Conservation (phyloP, 2,329 filamentous ascomycete genomes). For the Acarospora socialis region DNA sequence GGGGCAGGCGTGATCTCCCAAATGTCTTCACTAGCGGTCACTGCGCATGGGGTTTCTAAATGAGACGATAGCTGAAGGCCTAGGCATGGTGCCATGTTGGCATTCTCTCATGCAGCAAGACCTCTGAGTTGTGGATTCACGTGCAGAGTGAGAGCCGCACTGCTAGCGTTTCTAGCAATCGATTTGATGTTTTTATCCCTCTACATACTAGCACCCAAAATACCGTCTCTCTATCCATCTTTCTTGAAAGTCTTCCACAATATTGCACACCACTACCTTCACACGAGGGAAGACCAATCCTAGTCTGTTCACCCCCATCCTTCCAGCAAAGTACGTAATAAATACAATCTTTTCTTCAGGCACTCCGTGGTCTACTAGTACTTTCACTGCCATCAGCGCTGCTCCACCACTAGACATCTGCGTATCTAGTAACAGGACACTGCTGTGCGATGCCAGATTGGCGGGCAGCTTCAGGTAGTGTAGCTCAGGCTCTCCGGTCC, state of each 20-base stretch:
- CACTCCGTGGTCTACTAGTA: constrained; percentile 90
- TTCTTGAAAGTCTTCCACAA: constrained; percentile 68
- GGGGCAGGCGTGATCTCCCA: background rate
- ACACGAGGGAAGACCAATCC: constrained; percentile 81
- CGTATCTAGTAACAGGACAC: constrained; percentile 75
- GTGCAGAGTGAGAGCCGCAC: too few relatives aligned
- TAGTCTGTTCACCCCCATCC: constrained; percentile 68
- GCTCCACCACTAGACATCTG: constrained; percentile 88
- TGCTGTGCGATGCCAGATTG: constrained; percentile 59
- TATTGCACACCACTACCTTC: constrained; percentile 68
- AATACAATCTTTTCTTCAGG: constrained; percentile 72
- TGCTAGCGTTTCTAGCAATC: too few relatives aligned
- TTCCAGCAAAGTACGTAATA: constrained; percentile 82
- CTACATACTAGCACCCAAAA: constrained; percentile 54
- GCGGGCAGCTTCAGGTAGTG: constrained; percentile 73
- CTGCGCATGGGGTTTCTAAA: background rate
- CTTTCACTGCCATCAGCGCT: constrained; percentile 83
- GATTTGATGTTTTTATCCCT: constrained; percentile 2
- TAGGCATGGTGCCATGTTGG: too few relatives aligned
- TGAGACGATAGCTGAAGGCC: too few relatives aligned
- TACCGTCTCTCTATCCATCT: constrained; percentile 86
- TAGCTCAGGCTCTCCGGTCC: constrained; percentile 79
- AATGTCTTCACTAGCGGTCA: background rate
- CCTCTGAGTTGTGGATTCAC: too few relatives aligned
- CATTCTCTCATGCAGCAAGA: too few relatives aligned